These are phyloP conservation scores for Cladosporium sp. DNA, from an alignment of 2,329 filamentous ascomycete genomes.

Conservation along the genomic window DNA sequence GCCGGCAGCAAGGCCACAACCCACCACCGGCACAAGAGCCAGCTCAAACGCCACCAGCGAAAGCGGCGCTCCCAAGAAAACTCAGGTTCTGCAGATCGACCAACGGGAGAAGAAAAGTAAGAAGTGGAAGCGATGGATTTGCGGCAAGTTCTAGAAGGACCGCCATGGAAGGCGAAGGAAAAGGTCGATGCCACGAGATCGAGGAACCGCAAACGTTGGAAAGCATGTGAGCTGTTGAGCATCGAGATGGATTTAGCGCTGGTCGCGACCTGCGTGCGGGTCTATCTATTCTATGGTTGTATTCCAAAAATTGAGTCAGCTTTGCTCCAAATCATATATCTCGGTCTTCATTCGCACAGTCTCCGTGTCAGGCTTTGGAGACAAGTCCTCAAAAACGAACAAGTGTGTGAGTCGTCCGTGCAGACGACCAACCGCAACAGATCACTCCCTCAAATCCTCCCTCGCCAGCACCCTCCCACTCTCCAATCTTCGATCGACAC, in stretches of 20 bases:
- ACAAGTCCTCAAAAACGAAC: too few species aligned
- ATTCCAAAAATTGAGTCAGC: too few species aligned
- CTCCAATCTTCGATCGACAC: neutral
- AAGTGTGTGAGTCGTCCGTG: too few species aligned
- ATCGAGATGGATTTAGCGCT: too few species aligned
- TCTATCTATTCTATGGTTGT: too few species aligned
- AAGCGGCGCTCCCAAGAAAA: neutral
- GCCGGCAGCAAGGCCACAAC: neutral
- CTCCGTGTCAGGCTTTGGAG: too few species aligned
- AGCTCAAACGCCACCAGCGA: constrained; percentile 6
- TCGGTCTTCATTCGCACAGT: too few species aligned
- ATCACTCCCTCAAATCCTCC: neutral
- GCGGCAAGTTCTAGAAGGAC: neutral
- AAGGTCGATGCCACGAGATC: neutral
- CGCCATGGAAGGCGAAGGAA: neutral
- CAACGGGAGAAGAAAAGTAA: constrained; percentile 1
- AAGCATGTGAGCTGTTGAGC: too few species aligned
- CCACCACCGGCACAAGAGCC: neutral
- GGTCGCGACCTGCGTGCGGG: too few species aligned
- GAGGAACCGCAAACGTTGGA: too few species aligned
- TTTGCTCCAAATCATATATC: too few species aligned
- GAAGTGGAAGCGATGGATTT: constrained; percentile 6
- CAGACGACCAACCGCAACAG: too few species aligned
- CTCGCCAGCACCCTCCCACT: neutral
- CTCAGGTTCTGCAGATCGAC: neutral